phyloP scores from a whole-genome alignment of 371 early-diverging fungal species.

The Fennellomyces sp. region DNA sequence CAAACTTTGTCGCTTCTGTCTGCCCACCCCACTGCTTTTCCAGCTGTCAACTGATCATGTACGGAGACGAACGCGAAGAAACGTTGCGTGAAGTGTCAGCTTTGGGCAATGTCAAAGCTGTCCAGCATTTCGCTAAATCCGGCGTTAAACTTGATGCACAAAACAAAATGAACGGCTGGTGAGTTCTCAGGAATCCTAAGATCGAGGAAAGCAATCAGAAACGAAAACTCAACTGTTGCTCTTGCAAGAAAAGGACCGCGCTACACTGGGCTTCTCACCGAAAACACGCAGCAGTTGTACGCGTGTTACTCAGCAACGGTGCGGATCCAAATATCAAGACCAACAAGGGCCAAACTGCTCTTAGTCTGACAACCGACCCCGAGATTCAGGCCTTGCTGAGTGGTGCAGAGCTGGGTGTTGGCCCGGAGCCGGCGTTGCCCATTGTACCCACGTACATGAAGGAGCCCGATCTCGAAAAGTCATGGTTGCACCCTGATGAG shows the following conservation, averaged over 20 bases:
- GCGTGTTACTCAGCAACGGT: conserved; percentile 55
- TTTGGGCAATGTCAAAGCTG: conserved; percentile 75
- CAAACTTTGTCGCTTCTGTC: too few species aligned
- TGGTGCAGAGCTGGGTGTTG: conserved; percentile 11
- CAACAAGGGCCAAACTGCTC: conserved; percentile 59
- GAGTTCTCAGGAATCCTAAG: conserved; percentile 13
- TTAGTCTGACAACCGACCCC: conserved; percentile 59
- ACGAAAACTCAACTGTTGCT: background rate
- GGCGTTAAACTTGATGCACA: conserved; percentile 68
- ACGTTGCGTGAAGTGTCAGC: conserved; percentile 74
- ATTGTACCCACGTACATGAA: conserved; percentile 73
- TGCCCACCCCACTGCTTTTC: background rate
- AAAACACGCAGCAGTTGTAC: conserved; percentile 58
- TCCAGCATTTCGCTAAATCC: conserved; percentile 56
- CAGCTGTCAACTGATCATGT: too few species aligned
- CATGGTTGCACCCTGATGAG: conserved; percentile 76
- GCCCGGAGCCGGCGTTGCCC: conserved; percentile 38
- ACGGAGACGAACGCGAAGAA: conserved; percentile 60
- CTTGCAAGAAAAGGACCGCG: conserved; percentile 57
- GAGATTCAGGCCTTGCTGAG: conserved; percentile 42
- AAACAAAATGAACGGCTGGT: conserved; percentile 74
- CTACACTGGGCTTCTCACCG: conserved; percentile 76
- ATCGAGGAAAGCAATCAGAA: background rate
- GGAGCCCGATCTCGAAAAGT: conserved; percentile 71
- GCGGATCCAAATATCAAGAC: conserved; percentile 58